Base-by-base conservation (phyloP, 805 yeast species). In the Ogataea pignaliae region DNA sequence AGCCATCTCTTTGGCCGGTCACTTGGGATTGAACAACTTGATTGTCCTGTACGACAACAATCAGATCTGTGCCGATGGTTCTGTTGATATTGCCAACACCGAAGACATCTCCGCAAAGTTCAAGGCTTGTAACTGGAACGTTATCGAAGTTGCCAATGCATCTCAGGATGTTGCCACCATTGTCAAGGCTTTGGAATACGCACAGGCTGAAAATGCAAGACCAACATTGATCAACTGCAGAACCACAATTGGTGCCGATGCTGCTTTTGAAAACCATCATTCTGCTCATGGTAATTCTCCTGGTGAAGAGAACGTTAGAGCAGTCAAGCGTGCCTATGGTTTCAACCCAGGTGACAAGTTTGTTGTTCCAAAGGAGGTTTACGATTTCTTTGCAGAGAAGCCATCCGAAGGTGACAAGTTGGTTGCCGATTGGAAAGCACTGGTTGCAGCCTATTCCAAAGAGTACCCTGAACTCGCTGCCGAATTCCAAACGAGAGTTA, bases 21-120 rank as follows among this genome's bases (percentile, higher is more conserved):
- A 91, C 72, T 77, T 90, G 69, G 78, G 88, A 73, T 81, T 91
- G 66, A 84, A 85, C 69, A 90, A 90, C 75, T 80, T 91, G 73
- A 88, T 91, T 70, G 89, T 90, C 50, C 79, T 91, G 70, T 91
- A 90, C 81, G 99, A 91, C 68, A 96, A 89, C 76, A 91, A 91
- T 83, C 85, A 83, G 65, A 89, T 91, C 75, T 85, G 98, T 60
- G 91, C 91, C 65, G 99, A 91, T 68, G 99, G 99, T 75, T 73
- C 77, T 69, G 91, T 95, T 61, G 75, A 79, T 54, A 81, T 83
- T 51, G 88, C 97, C 50, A 90, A 91, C 81, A 88, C 96, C 51
- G 98, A 91, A 75, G 88, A 91, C 64, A 97, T 91, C 45, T 65
- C 78, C 56, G 76, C 76, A 66, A 82, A 97, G 72, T 85, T 85